phyloP scores from a whole-genome alignment of 345 rosid species.

The Moringa oleifera region DNA sequence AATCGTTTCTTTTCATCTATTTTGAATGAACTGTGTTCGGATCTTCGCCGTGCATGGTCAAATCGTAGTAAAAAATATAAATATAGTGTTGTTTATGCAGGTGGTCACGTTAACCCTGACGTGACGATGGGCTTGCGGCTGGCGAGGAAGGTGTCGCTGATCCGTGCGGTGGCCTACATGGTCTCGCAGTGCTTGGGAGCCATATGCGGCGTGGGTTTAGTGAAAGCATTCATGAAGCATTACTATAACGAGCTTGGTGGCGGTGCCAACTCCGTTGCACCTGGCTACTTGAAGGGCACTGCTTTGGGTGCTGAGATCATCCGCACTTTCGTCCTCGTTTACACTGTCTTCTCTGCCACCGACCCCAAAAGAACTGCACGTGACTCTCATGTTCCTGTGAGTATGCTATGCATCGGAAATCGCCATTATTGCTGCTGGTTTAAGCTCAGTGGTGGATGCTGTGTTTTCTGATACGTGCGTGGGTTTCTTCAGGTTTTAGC shows the following conservation, averaged over 20 bases:
- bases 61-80: no score
- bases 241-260: neutral
- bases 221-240: slow-evolving; percentile 36
- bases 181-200: slow-evolving; percentile 51
- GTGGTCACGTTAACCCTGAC: slow-evolving; percentile 46
- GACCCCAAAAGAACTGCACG: slow-evolving; percentile 36
- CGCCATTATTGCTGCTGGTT: slow-evolving; percentile 2
- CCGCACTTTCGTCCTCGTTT: slow-evolving; percentile 19
- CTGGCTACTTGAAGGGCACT: slow-evolving; percentile 40
- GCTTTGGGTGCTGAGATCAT: slow-evolving; percentile 45
- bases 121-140: slow-evolving; percentile 43
- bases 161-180: slow-evolving; percentile 42
- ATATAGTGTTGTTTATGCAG: slow-evolving; percentile 14
- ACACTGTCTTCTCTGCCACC: slow-evolving; percentile 34
- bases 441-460: no score
- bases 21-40: no score
- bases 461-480: no score
- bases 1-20: no score
- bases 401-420: neutral
- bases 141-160: slow-evolving; percentile 45
- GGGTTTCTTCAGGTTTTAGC: slow-evolving; percentile 26
- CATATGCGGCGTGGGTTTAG: slow-evolving; percentile 51
- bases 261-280: slow-evolving; percentile 34
- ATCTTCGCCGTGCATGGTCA: no score
- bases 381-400: slow-evolving; percentile 35